Evolutionary conservation across 2,329 filamentous ascomycete species (phyloP).

Genomic region (Diaporthe velutina): DNA sequence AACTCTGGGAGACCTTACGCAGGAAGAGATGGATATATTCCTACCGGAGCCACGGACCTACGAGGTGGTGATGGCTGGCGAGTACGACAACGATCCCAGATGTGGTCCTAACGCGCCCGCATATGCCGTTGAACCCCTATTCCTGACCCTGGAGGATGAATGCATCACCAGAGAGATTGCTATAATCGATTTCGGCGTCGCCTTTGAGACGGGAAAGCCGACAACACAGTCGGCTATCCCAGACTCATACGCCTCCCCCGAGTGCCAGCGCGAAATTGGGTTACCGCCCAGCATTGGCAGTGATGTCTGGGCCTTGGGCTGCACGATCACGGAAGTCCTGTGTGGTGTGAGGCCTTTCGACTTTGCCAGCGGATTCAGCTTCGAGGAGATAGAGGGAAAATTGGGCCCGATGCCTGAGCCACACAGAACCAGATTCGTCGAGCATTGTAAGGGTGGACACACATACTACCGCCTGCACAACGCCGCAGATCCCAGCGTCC

Average conservation of each 20-base stretch:
- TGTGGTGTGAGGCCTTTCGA: background rate
- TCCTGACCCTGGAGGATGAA: background rate
- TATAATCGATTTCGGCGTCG: background rate
- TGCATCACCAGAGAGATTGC: conserved; percentile 1
- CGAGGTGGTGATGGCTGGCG: background rate
- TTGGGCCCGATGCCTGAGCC: background rate
- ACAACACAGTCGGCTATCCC: background rate
- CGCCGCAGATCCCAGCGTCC: background rate
- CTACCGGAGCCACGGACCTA: background rate
- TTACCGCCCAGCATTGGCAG: background rate
- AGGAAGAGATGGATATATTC: background rate
- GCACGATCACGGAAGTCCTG: background rate
- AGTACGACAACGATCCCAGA: background rate
- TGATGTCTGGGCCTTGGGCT: background rate
- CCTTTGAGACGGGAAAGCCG: background rate
- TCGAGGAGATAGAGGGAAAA: background rate
- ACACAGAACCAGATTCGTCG: background rate
- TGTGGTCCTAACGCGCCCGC: background rate
- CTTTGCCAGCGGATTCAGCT: background rate
- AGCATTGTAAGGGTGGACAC: background rate
- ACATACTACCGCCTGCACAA: background rate
- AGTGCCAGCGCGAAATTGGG: background rate
- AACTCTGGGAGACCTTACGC: background rate
- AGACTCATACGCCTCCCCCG: background rate
- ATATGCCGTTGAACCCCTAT: background rate